Evolutionary conservation across 805 yeast genomes (phyloP).

Genomic region (Metschnikowia reukaufii): DNA sequence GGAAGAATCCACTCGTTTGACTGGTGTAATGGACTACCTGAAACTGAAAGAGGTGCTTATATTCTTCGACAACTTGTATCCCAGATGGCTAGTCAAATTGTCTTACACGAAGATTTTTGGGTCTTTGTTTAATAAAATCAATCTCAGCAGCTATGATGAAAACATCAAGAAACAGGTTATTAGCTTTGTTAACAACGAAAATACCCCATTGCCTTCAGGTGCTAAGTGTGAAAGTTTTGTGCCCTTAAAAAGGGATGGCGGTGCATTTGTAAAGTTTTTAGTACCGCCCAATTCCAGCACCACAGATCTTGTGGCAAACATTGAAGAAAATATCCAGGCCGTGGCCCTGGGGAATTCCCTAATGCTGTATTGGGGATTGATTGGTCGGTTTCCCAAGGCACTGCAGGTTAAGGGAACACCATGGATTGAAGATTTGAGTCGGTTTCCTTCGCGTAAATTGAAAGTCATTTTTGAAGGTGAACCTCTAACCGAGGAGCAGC

Average conservation of each 20-base stretch:
- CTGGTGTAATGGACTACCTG: constrained; percentile 42
- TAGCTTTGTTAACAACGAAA: constrained; percentile 14
- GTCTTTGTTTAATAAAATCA: constrained; percentile 19
- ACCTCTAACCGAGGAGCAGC: constrained; percentile 71
- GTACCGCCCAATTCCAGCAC: constrained; percentile 54
- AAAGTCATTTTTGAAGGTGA: constrained; percentile 76
- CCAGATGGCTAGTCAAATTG: constrained; percentile 28
- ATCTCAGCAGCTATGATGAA: constrained; percentile 16
- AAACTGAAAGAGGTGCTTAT: constrained; percentile 32
- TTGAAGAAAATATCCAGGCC: constrained; percentile 47
- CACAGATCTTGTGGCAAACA: constrained; percentile 52
- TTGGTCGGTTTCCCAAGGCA: constrained; percentile 45
- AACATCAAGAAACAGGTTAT: constrained; percentile 22
- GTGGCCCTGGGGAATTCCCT: constrained; percentile 13
- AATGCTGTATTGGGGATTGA: constrained; percentile 6
- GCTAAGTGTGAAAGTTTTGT: constrained; percentile 56
- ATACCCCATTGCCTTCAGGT: constrained; percentile 32
- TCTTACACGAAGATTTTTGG: constrained; percentile 24
- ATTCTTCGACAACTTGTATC: constrained; percentile 39
- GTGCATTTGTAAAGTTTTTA: constrained; percentile 80
- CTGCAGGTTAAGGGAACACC: constrained; percentile 88
- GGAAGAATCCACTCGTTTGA: constrained; percentile 35
- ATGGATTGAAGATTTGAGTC: constrained; percentile 90
- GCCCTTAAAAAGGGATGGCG: constrained; percentile 83
- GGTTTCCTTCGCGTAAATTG: constrained; percentile 66